These are phyloP conservation scores for Fallopia convolvulus DNA, from an alignment of 148 eudicot genomes.

Conservation along the genomic window DNA sequence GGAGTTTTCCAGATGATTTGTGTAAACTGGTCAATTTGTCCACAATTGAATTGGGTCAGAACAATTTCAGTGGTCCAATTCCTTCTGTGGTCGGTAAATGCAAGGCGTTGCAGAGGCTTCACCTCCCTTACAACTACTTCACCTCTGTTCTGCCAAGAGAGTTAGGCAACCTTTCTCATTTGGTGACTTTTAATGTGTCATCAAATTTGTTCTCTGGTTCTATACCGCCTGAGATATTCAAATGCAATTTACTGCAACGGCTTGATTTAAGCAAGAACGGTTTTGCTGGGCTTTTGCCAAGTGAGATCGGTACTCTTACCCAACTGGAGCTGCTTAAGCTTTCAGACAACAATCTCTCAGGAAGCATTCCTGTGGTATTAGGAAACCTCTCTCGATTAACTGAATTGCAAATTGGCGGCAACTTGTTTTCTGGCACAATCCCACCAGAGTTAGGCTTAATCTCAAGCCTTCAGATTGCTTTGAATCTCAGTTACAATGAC, in stretches of 20 bases:
- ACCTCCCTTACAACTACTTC: slow-evolving; percentile 36
- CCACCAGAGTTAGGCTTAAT: slow-evolving; percentile 63
- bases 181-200: slow-evolving; percentile 32
- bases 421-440: slow-evolving; percentile 58
- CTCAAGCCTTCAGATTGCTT: slow-evolving; percentile 62
- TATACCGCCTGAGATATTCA: slow-evolving; percentile 25
- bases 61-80: slow-evolving; percentile 60
- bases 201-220: slow-evolving; percentile 24
- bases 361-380: slow-evolving; percentile 47
- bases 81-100: slow-evolving; percentile 59
- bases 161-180: slow-evolving; percentile 23
- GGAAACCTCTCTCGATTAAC: slow-evolving; percentile 54
- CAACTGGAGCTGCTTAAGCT: slow-evolving; percentile 69
- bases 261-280: slow-evolving; percentile 71
- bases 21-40: slow-evolving; percentile 59
- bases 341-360: slow-evolving; percentile 63
- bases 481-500: slow-evolving; percentile 61
- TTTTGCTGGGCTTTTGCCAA: slow-evolving; percentile 50
- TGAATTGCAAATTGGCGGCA: slow-evolving; percentile 89
- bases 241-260: slow-evolving; percentile 47
- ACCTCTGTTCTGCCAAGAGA: slow-evolving; percentile 22
- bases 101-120: slow-evolving; percentile 56
- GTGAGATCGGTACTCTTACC: slow-evolving; percentile 42
- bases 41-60: slow-evolving; percentile 72
- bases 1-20: slow-evolving; percentile 73